Conservation (phyloP, 2,329 filamentous ascomycete species). For the Eurotiales sp. region DNA sequence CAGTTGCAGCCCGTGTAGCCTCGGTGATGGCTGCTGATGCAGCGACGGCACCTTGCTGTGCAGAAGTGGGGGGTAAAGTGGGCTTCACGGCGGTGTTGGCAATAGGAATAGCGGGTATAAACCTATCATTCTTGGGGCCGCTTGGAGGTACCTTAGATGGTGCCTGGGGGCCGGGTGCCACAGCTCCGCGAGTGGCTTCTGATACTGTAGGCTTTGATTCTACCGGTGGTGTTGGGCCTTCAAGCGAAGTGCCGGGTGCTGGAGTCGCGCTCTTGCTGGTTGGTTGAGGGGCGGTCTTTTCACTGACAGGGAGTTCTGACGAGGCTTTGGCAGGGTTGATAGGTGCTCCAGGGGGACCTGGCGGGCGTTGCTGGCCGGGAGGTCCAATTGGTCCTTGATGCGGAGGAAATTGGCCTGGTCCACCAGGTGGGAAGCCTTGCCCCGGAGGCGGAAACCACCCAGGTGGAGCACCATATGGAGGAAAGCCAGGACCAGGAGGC, state of each 20-base stretch:
- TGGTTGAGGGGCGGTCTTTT: conserved; percentile 35
- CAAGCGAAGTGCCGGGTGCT: conserved; percentile 27
- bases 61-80: conserved; percentile 25
- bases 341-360: conserved; percentile 20
- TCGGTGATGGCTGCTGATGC: conserved; percentile 41
- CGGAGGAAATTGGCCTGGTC: conserved; percentile 62
- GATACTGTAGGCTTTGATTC: conserved; percentile 37
- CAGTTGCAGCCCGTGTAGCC: conserved; percentile 47
- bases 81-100: conserved; percentile 33
- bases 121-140: conserved; percentile 39
- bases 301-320: conserved; percentile 42
- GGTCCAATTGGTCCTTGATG: conserved; percentile 57
- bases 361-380: conserved; percentile 41
- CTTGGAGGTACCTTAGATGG: conserved; percentile 22
- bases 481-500: conserved; percentile 60
- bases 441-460: conserved; percentile 75
- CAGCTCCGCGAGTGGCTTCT: conserved; percentile 30
- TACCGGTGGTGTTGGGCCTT: conserved; percentile 33
- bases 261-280: conserved; percentile 32
- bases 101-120: conserved; percentile 46
- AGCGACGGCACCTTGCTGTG: conserved; percentile 24
- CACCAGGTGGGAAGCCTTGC: conserved; percentile 65
- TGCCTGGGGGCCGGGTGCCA: conserved; percentile 18
- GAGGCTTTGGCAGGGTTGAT: conserved; percentile 31
- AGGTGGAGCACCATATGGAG: conserved; percentile 70